Base-by-base conservation (phyloP, 2,329 filamentous ascomycete species). In the Fusarium sp. region DNA sequence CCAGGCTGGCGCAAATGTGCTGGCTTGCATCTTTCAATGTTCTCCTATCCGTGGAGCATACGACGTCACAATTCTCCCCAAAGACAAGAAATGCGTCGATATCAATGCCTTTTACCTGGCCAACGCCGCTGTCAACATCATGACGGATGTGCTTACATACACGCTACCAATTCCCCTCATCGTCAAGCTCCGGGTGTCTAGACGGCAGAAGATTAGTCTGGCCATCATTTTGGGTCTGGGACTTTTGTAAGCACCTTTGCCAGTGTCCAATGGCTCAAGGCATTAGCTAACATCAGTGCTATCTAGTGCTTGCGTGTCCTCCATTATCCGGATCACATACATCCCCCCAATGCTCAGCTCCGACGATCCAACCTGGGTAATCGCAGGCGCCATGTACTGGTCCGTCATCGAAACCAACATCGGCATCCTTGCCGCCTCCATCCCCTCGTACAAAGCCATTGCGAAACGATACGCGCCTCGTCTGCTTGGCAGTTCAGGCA, bases 331-430 rank as follows among this genome's bases (percentile, higher is more conserved):
- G 54, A 74, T 74, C 7, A 74, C 72, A 3, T 74, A 74, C 7
- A 75, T 74, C 10, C 72, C 72, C 3, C 72, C 72, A 0, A 74
- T 74, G 72, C 72, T 74, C 10, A 68, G 30, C 10, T 74, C 72
- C 7, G 18, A 67, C 1, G 72, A 74, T 16, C 20, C 14, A 18
- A 74, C 72, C 1, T 74, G 72, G 68, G 72, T 72, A 0, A 75
- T 74, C 9, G 48, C 72, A 8, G 59, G 72, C 7, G 72, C 72
- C 0, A 74, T 74, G 72, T 74, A 74, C 45, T 75, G 72, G 72
- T 74, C 72, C 3, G 72, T 74, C 0, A 74, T 74, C 30, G 72
- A 74, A 4, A 74, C 64, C 5, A 74, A 74, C 23, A 75, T 74
- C 9, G 72, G 72, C 1, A 74, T 74, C 2, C 72, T 74, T 18